These are phyloP conservation scores for Hysterangium stoloniferum DNA, from an alignment of 768 basidiomycete genomes.

Conservation along the genomic window DNA sequence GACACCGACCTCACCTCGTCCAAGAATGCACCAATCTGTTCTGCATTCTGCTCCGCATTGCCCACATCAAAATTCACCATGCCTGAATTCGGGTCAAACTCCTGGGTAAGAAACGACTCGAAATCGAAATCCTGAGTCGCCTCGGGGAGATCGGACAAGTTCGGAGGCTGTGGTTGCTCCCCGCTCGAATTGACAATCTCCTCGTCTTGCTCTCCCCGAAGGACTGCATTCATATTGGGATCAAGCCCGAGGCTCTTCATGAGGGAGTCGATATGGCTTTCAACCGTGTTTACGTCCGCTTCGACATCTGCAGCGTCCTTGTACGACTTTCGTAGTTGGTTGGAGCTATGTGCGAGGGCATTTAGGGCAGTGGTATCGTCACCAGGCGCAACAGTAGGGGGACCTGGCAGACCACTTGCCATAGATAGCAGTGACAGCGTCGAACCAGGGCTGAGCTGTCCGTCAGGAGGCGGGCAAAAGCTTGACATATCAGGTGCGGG, in stretches of 20 bases:
- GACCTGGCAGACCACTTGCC: neutral
- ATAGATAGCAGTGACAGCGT: slow-evolving; percentile 11
- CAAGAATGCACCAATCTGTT: slow-evolving; percentile 9
- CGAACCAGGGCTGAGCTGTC: slow-evolving; percentile 7
- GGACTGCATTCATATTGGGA: slow-evolving; percentile 23
- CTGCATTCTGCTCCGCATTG: neutral
- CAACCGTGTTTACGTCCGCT: slow-evolving; percentile 63
- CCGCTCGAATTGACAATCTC: neutral
- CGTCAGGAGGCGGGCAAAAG: neutral
- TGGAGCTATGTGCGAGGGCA: slow-evolving; percentile 29
- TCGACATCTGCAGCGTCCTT: slow-evolving; percentile 56
- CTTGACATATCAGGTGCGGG: neutral
- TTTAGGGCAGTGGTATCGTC: slow-evolving; percentile 24
- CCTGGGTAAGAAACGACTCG: slow-evolving; percentile 8
- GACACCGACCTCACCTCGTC: slow-evolving; percentile 10
- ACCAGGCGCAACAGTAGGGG: neutral
- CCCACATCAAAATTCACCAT: neutral
- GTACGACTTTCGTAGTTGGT: slow-evolving; percentile 49
- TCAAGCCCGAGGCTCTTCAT: slow-evolving; percentile 68
- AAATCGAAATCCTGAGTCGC: slow-evolving; percentile 9
- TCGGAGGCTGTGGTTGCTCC: neutral
- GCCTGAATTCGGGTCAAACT: slow-evolving; percentile 1
- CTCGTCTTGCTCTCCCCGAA: slow-evolving; percentile 9
- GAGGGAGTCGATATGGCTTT: slow-evolving; percentile 59
- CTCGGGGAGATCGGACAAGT: neutral